A percentile compares a stretch with the other conserved stretches of the same genome.
phyloP scores from a whole-genome alignment of 495 filamentous ascomycete genomes.

The Apiosordaria backusii region DNA sequence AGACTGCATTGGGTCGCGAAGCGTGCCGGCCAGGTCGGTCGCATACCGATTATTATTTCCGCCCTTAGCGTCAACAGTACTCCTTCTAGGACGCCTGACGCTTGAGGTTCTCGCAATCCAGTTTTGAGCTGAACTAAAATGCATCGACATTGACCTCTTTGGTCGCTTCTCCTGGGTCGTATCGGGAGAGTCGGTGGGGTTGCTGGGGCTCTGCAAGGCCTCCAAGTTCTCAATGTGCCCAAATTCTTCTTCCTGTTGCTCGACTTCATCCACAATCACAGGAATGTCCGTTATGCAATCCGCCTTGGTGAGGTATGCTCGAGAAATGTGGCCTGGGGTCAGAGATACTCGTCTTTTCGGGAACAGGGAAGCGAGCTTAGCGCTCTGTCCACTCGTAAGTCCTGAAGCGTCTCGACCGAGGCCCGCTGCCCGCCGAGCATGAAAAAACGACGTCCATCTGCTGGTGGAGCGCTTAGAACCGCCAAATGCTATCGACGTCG shows the following conservation, averaged over 20 bases:
- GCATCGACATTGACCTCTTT: conserved; percentile 51
- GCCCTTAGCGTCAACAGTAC: conserved; percentile 33
- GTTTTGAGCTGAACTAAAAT: conserved; percentile 47
- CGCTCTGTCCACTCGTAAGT: conserved; percentile 27
- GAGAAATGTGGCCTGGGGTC: conserved; percentile 16
- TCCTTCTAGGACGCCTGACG: conserved; percentile 44
- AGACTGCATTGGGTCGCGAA: conserved; percentile 21
- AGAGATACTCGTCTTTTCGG: conserved; percentile 31
- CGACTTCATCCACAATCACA: conserved; percentile 13
- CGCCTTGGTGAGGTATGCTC: conserved; percentile 35
- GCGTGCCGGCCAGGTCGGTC: conserved; percentile 37
- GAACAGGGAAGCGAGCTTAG: conserved; percentile 20
- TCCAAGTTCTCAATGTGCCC: conserved; percentile 10
- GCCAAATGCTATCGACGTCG: conserved; percentile 14
- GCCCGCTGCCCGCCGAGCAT: conserved; percentile 27
- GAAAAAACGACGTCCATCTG: conserved; percentile 49
- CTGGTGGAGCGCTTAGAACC: conserved; percentile 23
- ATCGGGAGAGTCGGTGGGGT: conserved; percentile 21
- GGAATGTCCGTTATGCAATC: conserved; percentile 26
- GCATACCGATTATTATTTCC: conserved; percentile 41
- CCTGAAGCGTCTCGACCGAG: conserved; percentile 22
- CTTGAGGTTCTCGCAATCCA: conserved; percentile 52
- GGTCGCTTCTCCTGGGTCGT: conserved; percentile 40
- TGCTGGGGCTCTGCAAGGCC: conserved; percentile 16
- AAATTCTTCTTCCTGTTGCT: conserved; percentile 4